phyloP scores from a whole-genome alignment of 768 basidiomycete species.

The Boletus reticuloceps region DNA sequence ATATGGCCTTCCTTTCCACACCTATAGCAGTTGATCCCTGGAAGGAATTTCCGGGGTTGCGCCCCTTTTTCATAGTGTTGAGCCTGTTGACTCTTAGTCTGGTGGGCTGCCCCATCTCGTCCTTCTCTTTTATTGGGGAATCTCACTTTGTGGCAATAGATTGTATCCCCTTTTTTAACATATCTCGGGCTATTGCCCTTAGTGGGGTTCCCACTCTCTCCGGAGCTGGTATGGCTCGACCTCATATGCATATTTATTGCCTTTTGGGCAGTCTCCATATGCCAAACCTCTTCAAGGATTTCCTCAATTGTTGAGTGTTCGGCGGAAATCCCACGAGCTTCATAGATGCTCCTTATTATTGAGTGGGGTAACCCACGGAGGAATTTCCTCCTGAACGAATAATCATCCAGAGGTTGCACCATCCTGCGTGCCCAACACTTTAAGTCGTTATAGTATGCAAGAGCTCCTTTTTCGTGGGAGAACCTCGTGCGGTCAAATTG shows the following conservation, averaged over 20 bases:
- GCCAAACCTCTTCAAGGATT: background rate
- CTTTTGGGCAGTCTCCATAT: background rate
- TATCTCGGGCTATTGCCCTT: too few species aligned
- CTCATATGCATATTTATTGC: background rate
- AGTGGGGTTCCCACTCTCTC: too few species aligned
- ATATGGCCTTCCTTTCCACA: background rate
- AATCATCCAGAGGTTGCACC: too few species aligned
- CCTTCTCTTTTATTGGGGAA: background rate
- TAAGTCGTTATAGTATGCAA: too few species aligned
- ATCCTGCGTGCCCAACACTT: too few species aligned
- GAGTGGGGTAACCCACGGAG: too few species aligned
- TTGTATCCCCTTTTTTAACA: too few species aligned
- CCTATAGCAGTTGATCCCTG: background rate
- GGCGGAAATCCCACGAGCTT: background rate
- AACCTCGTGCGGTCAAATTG: too few species aligned
- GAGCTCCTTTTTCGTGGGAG: too few species aligned
- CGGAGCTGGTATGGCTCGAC: background rate
- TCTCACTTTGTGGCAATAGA: background rate
- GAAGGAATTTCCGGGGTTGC: background rate
- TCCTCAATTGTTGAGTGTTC: background rate
- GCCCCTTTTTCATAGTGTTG: background rate
- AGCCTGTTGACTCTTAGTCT: background rate
- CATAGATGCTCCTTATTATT: background rate
- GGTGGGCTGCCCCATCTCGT: background rate
- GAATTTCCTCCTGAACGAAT: too few species aligned